Percentiles rank a stretch among this genome's conserved stretches.
phyloP scores from a whole-genome alignment of 2,329 filamentous ascomycete species.

The Colletotrichum sidae region DNA sequence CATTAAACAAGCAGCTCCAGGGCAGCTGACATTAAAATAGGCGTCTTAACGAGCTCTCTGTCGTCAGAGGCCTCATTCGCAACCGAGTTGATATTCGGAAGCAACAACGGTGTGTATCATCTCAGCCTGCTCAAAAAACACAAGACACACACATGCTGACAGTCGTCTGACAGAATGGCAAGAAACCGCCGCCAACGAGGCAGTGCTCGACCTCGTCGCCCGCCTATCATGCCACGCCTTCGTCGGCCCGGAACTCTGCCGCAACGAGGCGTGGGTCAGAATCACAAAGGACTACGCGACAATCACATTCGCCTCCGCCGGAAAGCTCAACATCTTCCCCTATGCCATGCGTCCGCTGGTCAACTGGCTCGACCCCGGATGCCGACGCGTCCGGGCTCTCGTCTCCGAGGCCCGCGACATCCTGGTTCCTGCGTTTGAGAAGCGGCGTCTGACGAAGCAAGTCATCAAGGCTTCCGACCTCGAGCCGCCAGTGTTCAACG shows the following conservation, averaged over 20 bases:
- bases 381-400: slow-evolving; percentile 48
- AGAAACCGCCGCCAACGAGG: slow-evolving; percentile 12
- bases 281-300: slow-evolving; percentile 55
- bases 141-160: background rate
- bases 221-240: slow-evolving; percentile 63
- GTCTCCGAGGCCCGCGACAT: slow-evolving; percentile 50
- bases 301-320: slow-evolving; percentile 48
- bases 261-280: slow-evolving; percentile 59
- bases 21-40: background rate
- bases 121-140: background rate
- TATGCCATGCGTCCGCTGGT: slow-evolving; percentile 52
- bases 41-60: background rate
- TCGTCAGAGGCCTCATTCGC: slow-evolving; percentile 5
- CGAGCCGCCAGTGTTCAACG: slow-evolving; percentile 40
- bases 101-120: background rate
- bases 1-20: background rate
- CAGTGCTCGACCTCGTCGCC: slow-evolving; percentile 50
- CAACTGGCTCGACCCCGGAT: slow-evolving; percentile 56
- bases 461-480: background rate
- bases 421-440: slow-evolving; percentile 45
- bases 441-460: slow-evolving; percentile 43
- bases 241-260: slow-evolving; percentile 56
- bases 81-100: background rate
- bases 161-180: slow-evolving; percentile 40
- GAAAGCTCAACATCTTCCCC: slow-evolving; percentile 53